Evolutionary conservation across 1,139 yeast genomes (phyloP).

Genomic region (Kodamaea sp.): DNA sequence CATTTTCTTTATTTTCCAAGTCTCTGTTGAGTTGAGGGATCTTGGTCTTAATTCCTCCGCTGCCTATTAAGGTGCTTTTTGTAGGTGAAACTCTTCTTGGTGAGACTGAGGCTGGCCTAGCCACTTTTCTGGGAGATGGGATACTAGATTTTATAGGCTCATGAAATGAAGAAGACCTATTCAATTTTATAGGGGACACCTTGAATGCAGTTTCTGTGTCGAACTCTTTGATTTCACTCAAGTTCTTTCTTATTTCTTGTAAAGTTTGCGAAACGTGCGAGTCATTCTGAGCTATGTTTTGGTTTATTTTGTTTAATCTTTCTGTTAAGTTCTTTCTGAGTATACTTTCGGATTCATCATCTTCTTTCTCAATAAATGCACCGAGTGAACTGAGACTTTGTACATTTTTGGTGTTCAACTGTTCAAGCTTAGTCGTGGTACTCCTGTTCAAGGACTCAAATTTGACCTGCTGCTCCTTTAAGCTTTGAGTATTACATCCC

Average conservation of each 20-base stretch:
- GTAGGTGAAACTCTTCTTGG: slow-evolving; percentile 2
- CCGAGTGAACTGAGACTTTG: slow-evolving; percentile 1
- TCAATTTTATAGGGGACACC: slow-evolving; percentile 9
- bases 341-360: slow-evolving; percentile 1
- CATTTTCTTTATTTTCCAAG: slow-evolving; percentile 15
- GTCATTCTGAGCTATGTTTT: slow-evolving; percentile 12
- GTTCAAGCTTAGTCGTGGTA: slow-evolving; percentile 4
- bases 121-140: slow-evolving; percentile 8
- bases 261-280: slow-evolving; percentile 9
- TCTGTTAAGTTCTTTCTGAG: slow-evolving; percentile 1
- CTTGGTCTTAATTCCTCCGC: slow-evolving; percentile 5
- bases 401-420: slow-evolving; percentile 4
- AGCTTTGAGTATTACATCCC: slow-evolving; percentile 4
- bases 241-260: slow-evolving; percentile 10
- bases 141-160: slow-evolving; percentile 3
- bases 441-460: slow-evolving; percentile 5
- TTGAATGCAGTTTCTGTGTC: slow-evolving; percentile 12
- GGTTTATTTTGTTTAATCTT: slow-evolving; percentile 9
- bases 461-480: slow-evolving; percentile 4
- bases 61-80: not conserved
- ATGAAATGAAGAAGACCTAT: slow-evolving; percentile 2
- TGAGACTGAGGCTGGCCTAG: slow-evolving; percentile 3
- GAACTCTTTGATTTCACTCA: slow-evolving; percentile 14
- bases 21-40: slow-evolving; percentile 10
- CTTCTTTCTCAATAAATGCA: slow-evolving; percentile 4